Evolutionary conservation across 164 flowering plant genomes (phyloP).

Genomic region (Magnolia changhungtana): DNA sequence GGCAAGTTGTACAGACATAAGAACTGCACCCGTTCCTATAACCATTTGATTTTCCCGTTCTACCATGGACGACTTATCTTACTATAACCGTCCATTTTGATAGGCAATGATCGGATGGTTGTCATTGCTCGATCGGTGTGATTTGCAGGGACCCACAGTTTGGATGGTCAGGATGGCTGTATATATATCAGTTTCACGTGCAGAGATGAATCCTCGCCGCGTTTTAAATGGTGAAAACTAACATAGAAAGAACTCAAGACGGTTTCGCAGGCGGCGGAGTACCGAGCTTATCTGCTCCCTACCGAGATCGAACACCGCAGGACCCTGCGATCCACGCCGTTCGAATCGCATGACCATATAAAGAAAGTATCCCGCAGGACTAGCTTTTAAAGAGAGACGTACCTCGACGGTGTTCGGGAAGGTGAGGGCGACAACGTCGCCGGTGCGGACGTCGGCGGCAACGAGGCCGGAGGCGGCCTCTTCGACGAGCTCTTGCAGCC

Average conservation of each 20-base stretch:
- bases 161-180: too few species aligned
- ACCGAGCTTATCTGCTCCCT: neutral
- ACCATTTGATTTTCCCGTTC: too few species aligned
- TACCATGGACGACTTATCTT: too few species aligned
- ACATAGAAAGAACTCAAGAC: too few species aligned
- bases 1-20: too few species aligned
- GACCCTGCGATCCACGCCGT: neutral
- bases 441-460: conserved; percentile 49
- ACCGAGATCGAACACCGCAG: neutral
- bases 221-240: too few species aligned
- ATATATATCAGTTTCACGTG: too few species aligned
- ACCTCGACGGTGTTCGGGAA: conserved; percentile 92
- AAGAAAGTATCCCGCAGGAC: neutral
- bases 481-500: conserved; percentile 52
- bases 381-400: neutral
- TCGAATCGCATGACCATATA: neutral
- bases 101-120: too few species aligned
- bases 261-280: neutral
- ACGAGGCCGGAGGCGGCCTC: conserved; percentile 56
- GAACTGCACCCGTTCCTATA: too few species aligned
- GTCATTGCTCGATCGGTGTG: too few species aligned
- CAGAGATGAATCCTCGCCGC: neutral
- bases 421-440: conserved; percentile 88
- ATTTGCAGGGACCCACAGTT: too few species aligned
- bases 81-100: too few species aligned